These are phyloP conservation scores for Penicillium desertorum DNA, from an alignment of 495 filamentous ascomycete species.

Conservation along the genomic window DNA sequence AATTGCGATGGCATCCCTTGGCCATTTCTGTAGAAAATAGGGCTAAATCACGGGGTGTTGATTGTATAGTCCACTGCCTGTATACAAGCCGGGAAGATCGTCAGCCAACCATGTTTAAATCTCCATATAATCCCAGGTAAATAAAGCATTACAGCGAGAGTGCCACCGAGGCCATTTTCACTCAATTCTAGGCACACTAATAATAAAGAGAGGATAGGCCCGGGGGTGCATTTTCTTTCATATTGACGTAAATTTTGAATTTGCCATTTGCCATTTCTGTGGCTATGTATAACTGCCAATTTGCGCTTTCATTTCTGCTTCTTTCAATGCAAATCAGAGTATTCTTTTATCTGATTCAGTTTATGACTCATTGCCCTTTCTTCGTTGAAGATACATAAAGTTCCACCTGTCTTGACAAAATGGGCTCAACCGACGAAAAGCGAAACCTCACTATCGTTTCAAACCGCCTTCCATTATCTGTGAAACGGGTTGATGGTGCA, in stretches of 20 bases:
- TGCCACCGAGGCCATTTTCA: background rate
- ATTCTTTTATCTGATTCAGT: background rate
- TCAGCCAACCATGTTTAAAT: background rate
- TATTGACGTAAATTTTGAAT: constrained; percentile 24
- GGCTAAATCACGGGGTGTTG: background rate
- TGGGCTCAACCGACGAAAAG: constrained; percentile 18
- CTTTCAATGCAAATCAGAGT: background rate
- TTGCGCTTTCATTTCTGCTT: background rate
- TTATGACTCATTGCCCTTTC: background rate
- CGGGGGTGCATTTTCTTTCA: constrained; percentile 5
- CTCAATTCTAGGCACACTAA: background rate
- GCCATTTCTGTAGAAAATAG: background rate
- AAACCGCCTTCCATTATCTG: constrained; percentile 84
- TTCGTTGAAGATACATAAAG: background rate
- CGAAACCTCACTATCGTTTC: constrained; percentile 73
- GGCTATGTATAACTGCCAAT: constrained; percentile 17
- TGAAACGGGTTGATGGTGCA: constrained; percentile 71
- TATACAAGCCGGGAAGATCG: background rate
- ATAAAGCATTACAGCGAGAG: background rate
- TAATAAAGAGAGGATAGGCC: background rate
- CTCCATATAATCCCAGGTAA: background rate
- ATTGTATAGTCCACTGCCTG: background rate
- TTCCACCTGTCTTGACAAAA: background rate
- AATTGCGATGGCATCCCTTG: background rate
- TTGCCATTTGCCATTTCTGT: constrained; percentile 20